phyloP scores from a whole-genome alignment of 2,329 filamentous ascomycete genomes.

The Fusarium sacchari region DNA sequence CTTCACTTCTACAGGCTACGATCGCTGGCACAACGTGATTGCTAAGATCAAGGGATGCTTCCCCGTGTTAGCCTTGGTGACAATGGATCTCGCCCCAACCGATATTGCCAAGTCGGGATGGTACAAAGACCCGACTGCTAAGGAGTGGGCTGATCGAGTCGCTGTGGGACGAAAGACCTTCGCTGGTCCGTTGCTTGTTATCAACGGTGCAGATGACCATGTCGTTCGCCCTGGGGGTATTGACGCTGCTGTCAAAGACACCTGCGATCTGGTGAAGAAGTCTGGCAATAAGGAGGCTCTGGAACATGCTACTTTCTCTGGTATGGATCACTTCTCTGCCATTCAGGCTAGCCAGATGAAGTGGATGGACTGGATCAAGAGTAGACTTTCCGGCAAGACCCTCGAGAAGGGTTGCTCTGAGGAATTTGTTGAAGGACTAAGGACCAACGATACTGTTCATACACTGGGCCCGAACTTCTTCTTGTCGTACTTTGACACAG shows the following conservation, averaged over 20 bases:
- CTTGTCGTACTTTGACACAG: constrained; percentile 5
- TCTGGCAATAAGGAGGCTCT: background rate
- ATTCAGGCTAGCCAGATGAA: constrained; percentile 26
- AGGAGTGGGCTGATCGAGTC: constrained; percentile 5
- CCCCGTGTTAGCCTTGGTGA: constrained; percentile 1
- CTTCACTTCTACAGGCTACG: constrained; percentile 9
- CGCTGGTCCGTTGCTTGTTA: background rate
- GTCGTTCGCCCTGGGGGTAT: constrained; percentile 14
- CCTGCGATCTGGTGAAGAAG: background rate
- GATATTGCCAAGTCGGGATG: background rate
- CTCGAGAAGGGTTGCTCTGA: background rate
- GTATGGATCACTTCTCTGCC: constrained; percentile 26
- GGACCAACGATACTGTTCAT: background rate
- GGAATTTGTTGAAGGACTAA: background rate
- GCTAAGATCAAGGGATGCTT: constrained; percentile 20
- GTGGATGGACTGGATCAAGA: constrained; percentile 30
- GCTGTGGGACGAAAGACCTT: background rate
- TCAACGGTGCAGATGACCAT: background rate
- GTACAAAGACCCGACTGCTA: background rate
- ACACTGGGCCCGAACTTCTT: constrained; percentile 13
- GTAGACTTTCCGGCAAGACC: constrained; percentile 4
- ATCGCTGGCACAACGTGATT: constrained; percentile 27
- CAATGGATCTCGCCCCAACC: background rate
- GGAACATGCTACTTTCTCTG: background rate
- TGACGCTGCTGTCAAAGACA: background rate